These are phyloP conservation scores for Odontarrhena argentea DNA, from an alignment of 345 rosid species.

Conservation along the genomic window DNA sequence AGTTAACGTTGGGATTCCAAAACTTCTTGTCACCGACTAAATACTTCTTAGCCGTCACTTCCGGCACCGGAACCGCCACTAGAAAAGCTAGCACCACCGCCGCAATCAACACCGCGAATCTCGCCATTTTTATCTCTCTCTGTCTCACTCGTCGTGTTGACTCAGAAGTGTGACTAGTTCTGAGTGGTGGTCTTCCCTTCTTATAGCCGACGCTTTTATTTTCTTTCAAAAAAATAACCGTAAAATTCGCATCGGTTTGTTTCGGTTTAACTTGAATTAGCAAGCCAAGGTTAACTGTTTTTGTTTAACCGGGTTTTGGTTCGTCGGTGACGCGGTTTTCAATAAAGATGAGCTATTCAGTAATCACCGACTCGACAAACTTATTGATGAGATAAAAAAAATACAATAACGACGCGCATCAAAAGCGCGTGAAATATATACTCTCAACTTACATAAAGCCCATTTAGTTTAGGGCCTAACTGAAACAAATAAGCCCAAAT, in stretches of 20 bases:
- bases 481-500: background rate
- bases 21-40: slow-evolving; percentile 64
- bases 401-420: background rate
- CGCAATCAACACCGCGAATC: slow-evolving; percentile 35
- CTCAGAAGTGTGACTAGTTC: slow-evolving; percentile 2
- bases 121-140: slow-evolving; percentile 36
- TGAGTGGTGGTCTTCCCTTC: background rate
- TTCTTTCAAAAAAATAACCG: no score
- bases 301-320: no score
- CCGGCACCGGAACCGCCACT: slow-evolving; percentile 47
- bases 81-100: slow-evolving; percentile 46
- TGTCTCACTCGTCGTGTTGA: slow-evolving; percentile 11
- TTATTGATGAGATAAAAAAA: background rate
- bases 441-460: background rate
- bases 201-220: background rate
- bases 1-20: slow-evolving; percentile 77
- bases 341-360: no score
- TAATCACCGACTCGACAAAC: no score
- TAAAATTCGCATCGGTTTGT: no score
- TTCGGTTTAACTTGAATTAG: no score
- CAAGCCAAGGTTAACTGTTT: no score
- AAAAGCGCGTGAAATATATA: background rate
- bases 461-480: background rate
- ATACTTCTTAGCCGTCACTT: slow-evolving; percentile 63
- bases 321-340: no score